Evolutionary conservation across 139 green algal genomes (phyloP).

Genomic region (Edaphochlamys debaryana): DNA sequence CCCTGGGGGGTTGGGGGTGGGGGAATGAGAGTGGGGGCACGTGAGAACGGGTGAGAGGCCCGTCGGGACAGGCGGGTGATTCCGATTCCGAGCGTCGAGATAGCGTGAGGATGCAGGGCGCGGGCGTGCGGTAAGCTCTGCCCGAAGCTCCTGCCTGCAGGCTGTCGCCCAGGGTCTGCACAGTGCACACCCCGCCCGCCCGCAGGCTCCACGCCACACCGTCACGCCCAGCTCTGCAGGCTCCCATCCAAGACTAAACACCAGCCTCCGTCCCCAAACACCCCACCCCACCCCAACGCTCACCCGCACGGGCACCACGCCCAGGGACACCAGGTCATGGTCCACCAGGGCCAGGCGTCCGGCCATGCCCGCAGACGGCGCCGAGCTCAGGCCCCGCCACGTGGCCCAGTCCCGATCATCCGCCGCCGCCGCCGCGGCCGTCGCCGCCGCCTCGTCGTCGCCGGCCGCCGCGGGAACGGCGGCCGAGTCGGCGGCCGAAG

Average conservation of each 20-base stretch:
- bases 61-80: too few species aligned
- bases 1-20: conserved; percentile 27
- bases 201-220: too few species aligned
- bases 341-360: conserved; percentile 38
- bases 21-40: not conserved
- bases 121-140: too few species aligned
- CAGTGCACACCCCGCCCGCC: too few species aligned
- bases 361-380: conserved; percentile 32
- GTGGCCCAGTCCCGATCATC: conserved; percentile 26
- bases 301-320: conserved; percentile 14
- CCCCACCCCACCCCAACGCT: not conserved
- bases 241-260: too few species aligned
- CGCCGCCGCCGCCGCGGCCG: not conserved
- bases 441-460: not conserved
- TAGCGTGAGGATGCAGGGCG: too few species aligned
- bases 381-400: conserved; percentile 11
- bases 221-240: too few species aligned
- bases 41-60: not conserved
- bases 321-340: conserved; percentile 29
- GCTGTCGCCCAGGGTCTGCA: too few species aligned
- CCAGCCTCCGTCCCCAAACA: too few species aligned
- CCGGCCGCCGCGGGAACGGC: not conserved
- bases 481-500: not conserved
- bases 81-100: too few species aligned
- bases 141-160: too few species aligned